These are phyloP conservation scores for Colletotrichum cuscutae DNA, from an alignment of 2,329 filamentous ascomycete species.

Conservation along the genomic window DNA sequence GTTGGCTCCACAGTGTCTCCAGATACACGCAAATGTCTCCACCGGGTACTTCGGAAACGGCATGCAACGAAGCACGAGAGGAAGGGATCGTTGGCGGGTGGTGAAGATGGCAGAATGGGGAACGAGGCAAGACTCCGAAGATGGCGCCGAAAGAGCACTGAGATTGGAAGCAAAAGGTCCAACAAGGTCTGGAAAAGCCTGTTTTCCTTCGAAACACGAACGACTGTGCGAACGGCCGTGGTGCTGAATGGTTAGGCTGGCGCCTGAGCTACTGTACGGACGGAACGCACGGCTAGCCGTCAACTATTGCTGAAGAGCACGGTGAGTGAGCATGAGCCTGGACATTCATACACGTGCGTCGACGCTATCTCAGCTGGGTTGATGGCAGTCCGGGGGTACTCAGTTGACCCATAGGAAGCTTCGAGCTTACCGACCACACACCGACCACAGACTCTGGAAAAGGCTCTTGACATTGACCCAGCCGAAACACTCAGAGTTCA, in stretches of 20 bases:
- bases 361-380: slow-evolving; percentile 2
- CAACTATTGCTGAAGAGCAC: neutral
- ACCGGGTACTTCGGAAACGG: slow-evolving; percentile 22
- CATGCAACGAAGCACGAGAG: slow-evolving; percentile 12
- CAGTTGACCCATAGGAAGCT: neutral
- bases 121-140: slow-evolving; percentile 23
- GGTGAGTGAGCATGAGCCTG: neutral
- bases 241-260: slow-evolving; percentile 9
- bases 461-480: neutral
- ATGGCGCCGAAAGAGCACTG: slow-evolving; percentile 13
- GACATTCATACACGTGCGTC: neutral
- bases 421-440: neutral
- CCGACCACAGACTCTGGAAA: slow-evolving; percentile 12
- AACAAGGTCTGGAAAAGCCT: slow-evolving; percentile 27
- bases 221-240: slow-evolving; percentile 24
- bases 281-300: slow-evolving; percentile 33
- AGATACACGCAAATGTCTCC: slow-evolving; percentile 30
- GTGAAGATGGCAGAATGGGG: slow-evolving; percentile 27
- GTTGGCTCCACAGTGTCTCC: slow-evolving; percentile 20
- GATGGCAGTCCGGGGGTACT: neutral
- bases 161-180: slow-evolving; percentile 29
- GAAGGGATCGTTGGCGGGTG: slow-evolving; percentile 12
- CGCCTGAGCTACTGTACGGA: slow-evolving; percentile 8
- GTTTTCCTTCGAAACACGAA: slow-evolving; percentile 27
- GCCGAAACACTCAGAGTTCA: slow-evolving; percentile 6